A percentile compares a stretch with the other conserved stretches of the same genome.
Conservation (phyloP, 2,329 filamentous ascomycete species). For the Beauveria varroae region DNA sequence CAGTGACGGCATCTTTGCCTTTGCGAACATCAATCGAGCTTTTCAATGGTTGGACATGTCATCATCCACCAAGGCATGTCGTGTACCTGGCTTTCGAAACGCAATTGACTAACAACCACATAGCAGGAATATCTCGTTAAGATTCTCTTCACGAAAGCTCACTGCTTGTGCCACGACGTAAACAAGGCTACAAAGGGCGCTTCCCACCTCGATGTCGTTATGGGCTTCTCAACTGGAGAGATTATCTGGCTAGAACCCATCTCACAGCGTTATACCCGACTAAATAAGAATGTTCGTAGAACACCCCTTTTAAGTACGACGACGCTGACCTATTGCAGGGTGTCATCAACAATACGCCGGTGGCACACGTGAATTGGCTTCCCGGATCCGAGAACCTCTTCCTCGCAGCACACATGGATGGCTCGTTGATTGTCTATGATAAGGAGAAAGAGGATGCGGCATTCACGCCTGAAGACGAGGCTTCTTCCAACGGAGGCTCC, state of each 20-base stretch:
- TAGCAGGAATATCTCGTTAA: constrained; percentile 88
- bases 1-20: constrained; percentile 74
- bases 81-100: background rate
- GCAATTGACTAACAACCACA: background rate
- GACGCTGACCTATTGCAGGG: constrained; percentile 44
- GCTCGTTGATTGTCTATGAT: constrained; percentile 86
- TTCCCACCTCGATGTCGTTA: constrained; percentile 79
- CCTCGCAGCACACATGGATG: constrained; percentile 85
- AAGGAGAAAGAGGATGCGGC: constrained; percentile 90
- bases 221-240: constrained; percentile 94
- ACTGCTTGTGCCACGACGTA: constrained; percentile 90
- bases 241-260: constrained; percentile 99
- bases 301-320: background rate
- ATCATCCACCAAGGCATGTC: constrained; percentile 57
- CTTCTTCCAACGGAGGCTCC: constrained; percentile 44
- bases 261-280: constrained; percentile 85
- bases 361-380: constrained; percentile 86
- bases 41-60: constrained; percentile 94
- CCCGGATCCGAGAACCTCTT: constrained; percentile 92
- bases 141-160: constrained; percentile 92
- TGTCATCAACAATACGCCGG: constrained; percentile 75
- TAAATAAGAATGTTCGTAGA: constrained; percentile 80
- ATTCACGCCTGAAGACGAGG: constrained; percentile 64
- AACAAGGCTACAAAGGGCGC: constrained; percentile 74
- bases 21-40: constrained; percentile 91